phyloP scores from a whole-genome alignment of 371 early-diverging fungal genomes.

The Mucor sp. region DNA sequence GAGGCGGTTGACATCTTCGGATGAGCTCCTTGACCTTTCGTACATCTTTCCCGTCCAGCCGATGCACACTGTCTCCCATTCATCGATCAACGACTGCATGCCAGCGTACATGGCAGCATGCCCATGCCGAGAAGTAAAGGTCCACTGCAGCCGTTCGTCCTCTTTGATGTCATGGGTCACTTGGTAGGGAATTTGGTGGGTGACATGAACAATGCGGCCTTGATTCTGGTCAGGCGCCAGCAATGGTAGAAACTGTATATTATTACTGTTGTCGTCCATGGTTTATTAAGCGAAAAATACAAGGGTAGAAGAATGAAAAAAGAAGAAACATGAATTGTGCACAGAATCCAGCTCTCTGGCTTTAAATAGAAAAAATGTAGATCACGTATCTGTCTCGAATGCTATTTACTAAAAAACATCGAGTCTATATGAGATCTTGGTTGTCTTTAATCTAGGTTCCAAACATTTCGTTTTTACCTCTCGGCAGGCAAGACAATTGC shows the following conservation, averaged over 20 bases:
- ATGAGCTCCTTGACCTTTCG: constrained; percentile 8
- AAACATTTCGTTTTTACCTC: constrained; percentile 27
- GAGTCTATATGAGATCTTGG: constrained; percentile 32
- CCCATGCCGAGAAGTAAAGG: constrained; percentile 55
- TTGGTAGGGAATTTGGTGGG: constrained; percentile 32
- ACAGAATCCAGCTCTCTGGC: neutral
- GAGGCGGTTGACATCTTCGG: constrained; percentile 33
- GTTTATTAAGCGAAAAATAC: neutral
- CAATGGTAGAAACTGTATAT: constrained; percentile 11
- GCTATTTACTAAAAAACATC: constrained; percentile 16
- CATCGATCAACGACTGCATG: constrained; percentile 54
- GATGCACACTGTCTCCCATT: constrained; percentile 61
- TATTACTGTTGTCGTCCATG: neutral
- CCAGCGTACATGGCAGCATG: constrained; percentile 82
- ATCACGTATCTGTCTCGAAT: constrained; percentile 41
- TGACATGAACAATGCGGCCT: constrained; percentile 36
- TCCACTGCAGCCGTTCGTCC: constrained; percentile 35
- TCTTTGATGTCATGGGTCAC: constrained; percentile 16
- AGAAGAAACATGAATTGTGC: neutral
- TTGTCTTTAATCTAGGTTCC: constrained; percentile 35
- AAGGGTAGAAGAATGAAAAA: neutral
- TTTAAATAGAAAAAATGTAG: constrained; percentile 16
- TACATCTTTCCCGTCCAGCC: constrained; percentile 69
- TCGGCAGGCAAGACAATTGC: constrained; percentile 42
- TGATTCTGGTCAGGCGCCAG: constrained; percentile 14